Evolutionary conservation across 164 flowering plant genomes (phyloP).

Genomic region (Annona cherimola): DNA sequence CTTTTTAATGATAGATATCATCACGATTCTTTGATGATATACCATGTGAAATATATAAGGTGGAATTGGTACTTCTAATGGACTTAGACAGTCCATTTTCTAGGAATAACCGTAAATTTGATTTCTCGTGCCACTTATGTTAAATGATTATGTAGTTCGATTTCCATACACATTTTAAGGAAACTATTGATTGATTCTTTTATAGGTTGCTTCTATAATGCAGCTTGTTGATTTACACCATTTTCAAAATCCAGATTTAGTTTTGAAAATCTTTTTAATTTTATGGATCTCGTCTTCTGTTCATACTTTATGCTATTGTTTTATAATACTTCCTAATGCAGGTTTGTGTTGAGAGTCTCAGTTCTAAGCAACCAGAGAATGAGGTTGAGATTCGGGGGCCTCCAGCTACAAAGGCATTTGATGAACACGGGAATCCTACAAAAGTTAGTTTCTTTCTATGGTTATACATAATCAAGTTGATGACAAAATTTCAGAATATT

Average conservation of each 20-base stretch:
- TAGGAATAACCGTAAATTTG: too few relatives aligned
- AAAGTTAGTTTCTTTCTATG: conserved; percentile 42
- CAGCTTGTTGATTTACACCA: not conserved
- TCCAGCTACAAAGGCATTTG: conserved; percentile 87
- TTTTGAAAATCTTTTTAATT: not conserved
- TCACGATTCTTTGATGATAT: not conserved
- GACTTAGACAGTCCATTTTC: too few relatives aligned
- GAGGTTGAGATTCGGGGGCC: conserved; percentile 95
- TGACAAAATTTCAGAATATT: not conserved
- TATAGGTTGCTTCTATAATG: not conserved
- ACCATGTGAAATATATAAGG: too few relatives aligned
- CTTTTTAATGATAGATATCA: not conserved
- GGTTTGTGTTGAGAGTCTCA: conserved; percentile 61
- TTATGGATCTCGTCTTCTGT: not conserved
- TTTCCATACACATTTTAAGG: not conserved
- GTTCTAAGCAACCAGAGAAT: conserved; percentile 59
- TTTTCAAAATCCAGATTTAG: not conserved
- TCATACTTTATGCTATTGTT: not conserved
- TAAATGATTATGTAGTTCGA: not conserved
- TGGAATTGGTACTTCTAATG: too few relatives aligned
- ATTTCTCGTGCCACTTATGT: too few relatives aligned
- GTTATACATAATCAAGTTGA: not conserved
- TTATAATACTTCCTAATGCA: conserved; percentile 18
- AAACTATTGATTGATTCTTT: not conserved
- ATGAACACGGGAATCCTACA: conserved; percentile 74